Conservation (phyloP, 2,329 filamentous ascomycete genomes). For the Colletotrichum endophyticum region DNA sequence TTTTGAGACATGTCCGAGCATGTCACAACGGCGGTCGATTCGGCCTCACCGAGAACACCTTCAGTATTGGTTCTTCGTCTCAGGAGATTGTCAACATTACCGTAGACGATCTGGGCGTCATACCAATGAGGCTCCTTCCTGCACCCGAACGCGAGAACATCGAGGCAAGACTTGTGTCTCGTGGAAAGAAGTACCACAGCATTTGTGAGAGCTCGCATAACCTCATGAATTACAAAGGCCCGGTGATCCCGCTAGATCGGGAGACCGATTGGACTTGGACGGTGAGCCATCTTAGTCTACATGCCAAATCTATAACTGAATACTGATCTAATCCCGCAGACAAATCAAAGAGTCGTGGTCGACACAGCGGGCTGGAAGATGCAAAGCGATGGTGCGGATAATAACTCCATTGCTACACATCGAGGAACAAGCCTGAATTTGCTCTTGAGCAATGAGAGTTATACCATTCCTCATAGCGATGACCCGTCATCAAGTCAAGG, state of each 20-base stretch:
- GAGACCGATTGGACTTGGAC: not conserved
- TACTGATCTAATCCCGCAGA: not conserved
- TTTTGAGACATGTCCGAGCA: fast-evolving
- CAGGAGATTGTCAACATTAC: fast-evolving
- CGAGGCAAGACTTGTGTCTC: not conserved
- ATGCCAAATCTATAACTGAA: fast-evolving
- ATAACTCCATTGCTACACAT: fast-evolving
- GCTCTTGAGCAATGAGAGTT: fast-evolving
- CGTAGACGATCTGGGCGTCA: fast-evolving
- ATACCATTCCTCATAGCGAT: fast-evolving
- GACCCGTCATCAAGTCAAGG: fast-evolving
- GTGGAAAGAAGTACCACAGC: not conserved
- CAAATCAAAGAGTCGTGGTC: not conserved
- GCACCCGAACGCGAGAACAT: fast-evolving
- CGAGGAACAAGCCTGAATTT: not conserved
- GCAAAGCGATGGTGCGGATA: fast-evolving
- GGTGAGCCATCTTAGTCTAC: not conserved
- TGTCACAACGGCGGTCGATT: not conserved
- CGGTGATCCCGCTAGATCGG: fast-evolving
- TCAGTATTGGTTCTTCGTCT: not conserved
- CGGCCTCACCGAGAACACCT: too few species aligned
- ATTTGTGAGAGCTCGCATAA: fast-evolving
- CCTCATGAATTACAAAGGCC: not conserved
- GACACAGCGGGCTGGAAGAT: fast-evolving
- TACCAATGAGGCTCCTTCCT: not conserved